Base-by-base conservation (phyloP, 2,329 filamentous ascomycete species). In the Gliomastix tumulicola region DNA sequence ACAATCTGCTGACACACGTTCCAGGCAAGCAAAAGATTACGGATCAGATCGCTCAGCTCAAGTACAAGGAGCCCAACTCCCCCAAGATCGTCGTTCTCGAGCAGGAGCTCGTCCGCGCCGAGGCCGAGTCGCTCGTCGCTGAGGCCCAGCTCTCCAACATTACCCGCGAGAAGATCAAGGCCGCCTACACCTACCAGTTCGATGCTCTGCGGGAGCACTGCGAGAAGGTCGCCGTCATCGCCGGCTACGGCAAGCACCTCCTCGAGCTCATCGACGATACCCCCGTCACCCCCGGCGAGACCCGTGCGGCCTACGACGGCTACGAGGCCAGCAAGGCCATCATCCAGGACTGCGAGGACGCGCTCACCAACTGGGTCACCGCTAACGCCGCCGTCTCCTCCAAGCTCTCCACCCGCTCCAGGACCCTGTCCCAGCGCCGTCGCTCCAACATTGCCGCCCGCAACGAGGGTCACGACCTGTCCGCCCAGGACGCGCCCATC, bases 1-100 rank as follows among this genome's bases (percentile, higher is more conserved):
- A n/a, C n/a, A n/a, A n/a, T n/a, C 19, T 23, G 22, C 41, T 48
- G 18, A 49, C 37, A 8, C 12, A 6, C 2, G 20, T 15, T 15
- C 38, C 49, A 94, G 87, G 88, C 64, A 98, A 98, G 72, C 90
- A 97, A 64, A 98, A 97, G 69, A 97, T 98, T 56, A 95, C 88
- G 53, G 92, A 98, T 60, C 88, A 97, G 60, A 98, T 98, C 52
- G 90, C 92, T 35, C 90, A 97, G 63, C 78, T 98, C 53, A 98
- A 98, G 67, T 98, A 97, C 79, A 98, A 98, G 72, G 92, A 98
- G 65, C 92, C 92, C 49, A 95, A 94, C 70, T 96, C 89, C 23
- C 89, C 90, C 45, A 92, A 88, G 68, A 96, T 98, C 50, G 88
- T 96, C 40, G 89, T 98, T 28, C 82, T 98, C 38, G 92, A 98